Evolutionary conservation across 2,329 filamentous ascomycete species (phyloP), one percentile per base, ranked within the genome.

Genomic region (Zymoseptoria ardabiliae): DNA sequence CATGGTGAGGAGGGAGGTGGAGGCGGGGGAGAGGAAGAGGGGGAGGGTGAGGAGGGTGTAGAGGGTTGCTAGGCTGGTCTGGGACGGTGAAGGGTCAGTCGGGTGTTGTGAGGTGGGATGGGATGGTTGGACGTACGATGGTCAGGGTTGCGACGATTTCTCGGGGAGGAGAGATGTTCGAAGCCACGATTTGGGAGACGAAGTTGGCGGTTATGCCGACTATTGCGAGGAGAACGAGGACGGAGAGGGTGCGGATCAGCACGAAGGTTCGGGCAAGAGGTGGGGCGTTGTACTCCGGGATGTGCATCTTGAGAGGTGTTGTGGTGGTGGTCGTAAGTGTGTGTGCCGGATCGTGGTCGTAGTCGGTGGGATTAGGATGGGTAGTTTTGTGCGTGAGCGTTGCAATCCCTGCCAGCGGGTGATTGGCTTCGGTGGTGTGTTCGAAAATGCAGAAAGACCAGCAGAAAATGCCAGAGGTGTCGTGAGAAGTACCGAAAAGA

Each of bases 141-240:
- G 84, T 84, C 63, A 96, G 81, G 2, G 90, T 91, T 28, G 86
- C 90, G 28, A 96, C 83, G 21, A 97, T 79, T 53, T 91, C 85
- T 55, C 83, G 78, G 0, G 91, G 89, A 0, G 88, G 85, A 28
- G 82, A 79, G 58, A 86, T 82, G 63, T 86, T 81, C 21, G 80
- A 82, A 50, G 79, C 77, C 51, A 90, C 84, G 72, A 95, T 91
- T 67, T 89, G 82, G 22, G 85, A 81, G 69, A 96, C 86, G 75
- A 96, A 95, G 74, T 92, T 91, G 69, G 88, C 84, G 0, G 85
- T 85, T 73, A 96, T 84, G 52, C 91, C 90, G 65, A 96, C 87
- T 65, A 94, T 85, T 60, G 86, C 79, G 59, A 94, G 79, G 70
- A 96, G 86, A 23, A 84, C 84, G 63, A 88, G 76, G 61, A 84